phyloP scores from a whole-genome alignment of 345 rosid genomes.

The Iberis pinnata region DNA sequence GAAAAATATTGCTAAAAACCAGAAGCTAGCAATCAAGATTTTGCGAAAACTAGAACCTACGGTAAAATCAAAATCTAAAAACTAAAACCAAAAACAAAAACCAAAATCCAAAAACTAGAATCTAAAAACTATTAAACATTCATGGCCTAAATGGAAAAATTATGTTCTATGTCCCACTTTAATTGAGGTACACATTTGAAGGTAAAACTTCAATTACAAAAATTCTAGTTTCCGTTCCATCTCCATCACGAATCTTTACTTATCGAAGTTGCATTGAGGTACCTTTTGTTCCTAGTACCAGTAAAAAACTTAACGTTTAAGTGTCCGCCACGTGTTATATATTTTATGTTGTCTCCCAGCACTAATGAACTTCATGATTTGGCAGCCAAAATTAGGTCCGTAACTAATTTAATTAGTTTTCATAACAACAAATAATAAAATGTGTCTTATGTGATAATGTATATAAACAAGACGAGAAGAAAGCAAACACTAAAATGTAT shows the following conservation, averaged over 20 bases:
- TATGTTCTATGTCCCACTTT: too few species aligned
- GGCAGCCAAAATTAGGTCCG: conserved; percentile 34
- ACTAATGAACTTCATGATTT: conserved; percentile 24
- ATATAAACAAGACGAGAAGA: conserved; percentile 24
- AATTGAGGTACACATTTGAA: too few species aligned
- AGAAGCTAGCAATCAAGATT: too few species aligned
- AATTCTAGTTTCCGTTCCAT: background rate
- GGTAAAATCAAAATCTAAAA: too few species aligned
- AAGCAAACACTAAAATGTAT: conserved; percentile 11
- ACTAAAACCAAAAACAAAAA: too few species aligned
- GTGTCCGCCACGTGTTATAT: conserved; percentile 30
- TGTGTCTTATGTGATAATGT: conserved; percentile 17
- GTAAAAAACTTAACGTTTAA: conserved; percentile 19
- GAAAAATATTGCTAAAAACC: too few species aligned
- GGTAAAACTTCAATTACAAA: background rate
- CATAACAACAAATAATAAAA: conserved; percentile 4
- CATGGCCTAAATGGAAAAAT: too few species aligned
- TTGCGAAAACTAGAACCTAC: too few species aligned
- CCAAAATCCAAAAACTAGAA: too few species aligned
- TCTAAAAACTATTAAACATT: too few species aligned
- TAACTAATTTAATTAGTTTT: conserved; percentile 22
- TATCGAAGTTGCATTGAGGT: too few species aligned
- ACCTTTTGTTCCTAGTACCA: conserved; percentile 20
- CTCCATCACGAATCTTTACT: conserved; percentile 4
- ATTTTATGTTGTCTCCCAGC: conserved; percentile 20